These are phyloP conservation scores for Aspergillus piperis DNA, from an alignment of 2,329 filamentous ascomycete species.

Conservation along the genomic window DNA sequence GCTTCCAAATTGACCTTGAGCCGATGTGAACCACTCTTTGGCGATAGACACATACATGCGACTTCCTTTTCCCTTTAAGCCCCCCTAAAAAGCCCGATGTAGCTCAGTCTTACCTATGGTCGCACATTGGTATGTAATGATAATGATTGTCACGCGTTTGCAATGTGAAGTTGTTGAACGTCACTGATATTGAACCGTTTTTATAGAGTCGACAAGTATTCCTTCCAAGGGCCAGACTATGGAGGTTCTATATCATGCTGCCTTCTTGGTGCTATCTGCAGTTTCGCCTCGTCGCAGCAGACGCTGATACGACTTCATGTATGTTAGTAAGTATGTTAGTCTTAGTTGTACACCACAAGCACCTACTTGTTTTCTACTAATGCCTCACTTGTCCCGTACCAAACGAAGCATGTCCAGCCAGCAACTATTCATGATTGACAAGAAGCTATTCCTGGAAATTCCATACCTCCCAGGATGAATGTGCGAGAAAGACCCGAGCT, in stretches of 20 bases:
- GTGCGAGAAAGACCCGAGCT: neutral
- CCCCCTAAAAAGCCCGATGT: neutral
- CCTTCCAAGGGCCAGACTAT: neutral
- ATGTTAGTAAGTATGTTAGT: neutral
- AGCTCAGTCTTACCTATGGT: neutral
- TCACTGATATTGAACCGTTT: neutral
- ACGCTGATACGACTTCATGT: neutral
- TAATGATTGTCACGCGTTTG: neutral
- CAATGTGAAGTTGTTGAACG: neutral
- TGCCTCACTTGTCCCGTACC: neutral
- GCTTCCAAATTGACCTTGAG: neutral
- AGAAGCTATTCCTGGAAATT: neutral
- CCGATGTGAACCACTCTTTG: neutral
- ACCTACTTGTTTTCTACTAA: neutral
- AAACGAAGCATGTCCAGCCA: neutral
- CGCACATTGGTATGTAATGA: neutral
- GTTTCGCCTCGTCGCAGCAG: neutral
- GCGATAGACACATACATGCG: neutral
- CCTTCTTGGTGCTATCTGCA: neutral
- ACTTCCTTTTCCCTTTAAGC: neutral
- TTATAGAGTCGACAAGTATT: neutral
- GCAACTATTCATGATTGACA: neutral
- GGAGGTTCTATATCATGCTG: neutral
- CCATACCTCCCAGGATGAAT: neutral
- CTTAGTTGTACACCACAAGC: neutral